Evolutionary conservation across 805 yeast genomes (phyloP).

Genomic region (Spathaspora girioi): DNA sequence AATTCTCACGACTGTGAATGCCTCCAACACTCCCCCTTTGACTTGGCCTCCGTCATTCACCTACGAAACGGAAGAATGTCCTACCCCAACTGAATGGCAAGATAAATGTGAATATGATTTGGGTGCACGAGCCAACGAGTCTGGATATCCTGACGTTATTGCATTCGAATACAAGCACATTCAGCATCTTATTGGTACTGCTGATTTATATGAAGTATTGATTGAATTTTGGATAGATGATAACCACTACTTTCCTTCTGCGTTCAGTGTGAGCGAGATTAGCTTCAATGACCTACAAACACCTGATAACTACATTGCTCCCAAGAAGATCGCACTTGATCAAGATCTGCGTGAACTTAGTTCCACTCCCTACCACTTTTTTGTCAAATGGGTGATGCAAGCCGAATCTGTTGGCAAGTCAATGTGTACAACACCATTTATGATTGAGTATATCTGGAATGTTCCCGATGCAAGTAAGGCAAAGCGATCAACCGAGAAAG

Average conservation of each 20-base stretch:
- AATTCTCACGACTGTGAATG: background rate
- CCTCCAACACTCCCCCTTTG: background rate
- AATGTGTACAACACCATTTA: background rate
- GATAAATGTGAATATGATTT: background rate
- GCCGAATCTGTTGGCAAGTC: background rate
- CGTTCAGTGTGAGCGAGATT: background rate
- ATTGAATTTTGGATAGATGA: background rate
- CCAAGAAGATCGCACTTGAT: background rate
- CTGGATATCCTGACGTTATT: background rate
- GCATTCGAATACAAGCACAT: background rate
- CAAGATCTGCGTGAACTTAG: background rate
- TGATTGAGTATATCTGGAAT: background rate
- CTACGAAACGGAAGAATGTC: background rate
- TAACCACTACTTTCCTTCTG: background rate
- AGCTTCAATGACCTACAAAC: background rate
- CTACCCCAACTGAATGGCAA: background rate
- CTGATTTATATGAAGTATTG: background rate
- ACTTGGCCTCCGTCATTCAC: background rate
- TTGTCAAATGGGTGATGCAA: constrained; percentile 1
- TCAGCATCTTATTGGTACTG: background rate
- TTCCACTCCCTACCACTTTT: background rate
- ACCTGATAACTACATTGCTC: background rate
- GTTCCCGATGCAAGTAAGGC: background rate
- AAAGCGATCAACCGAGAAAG: background rate
- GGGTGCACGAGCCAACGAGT: background rate